phyloP scores from a whole-genome alignment of 352 stramenopile genomes.

The Pythium utonaiense region DNA sequence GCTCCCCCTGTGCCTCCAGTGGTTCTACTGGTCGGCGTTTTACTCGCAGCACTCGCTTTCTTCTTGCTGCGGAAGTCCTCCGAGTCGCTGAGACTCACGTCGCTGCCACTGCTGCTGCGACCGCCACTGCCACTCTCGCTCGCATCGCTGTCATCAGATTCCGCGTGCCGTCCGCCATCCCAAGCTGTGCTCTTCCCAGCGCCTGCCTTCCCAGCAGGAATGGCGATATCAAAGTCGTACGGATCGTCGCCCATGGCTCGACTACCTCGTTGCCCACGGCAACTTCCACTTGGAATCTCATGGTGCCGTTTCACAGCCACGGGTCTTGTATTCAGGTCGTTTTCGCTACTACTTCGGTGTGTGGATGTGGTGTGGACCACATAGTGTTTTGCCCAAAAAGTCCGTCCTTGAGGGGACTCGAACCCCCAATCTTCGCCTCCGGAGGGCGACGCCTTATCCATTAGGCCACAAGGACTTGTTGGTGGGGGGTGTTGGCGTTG shows the following conservation, averaged over 20 bases:
- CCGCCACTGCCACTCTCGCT: neutral
- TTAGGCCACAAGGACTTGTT: slow-evolving; percentile 52
- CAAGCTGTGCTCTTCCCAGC: neutral
- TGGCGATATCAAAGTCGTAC: slow-evolving; percentile 49
- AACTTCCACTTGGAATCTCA: neutral
- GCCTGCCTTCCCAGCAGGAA: slow-evolving; percentile 21
- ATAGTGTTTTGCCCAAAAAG: slow-evolving; percentile 32
- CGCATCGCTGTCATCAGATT: neutral
- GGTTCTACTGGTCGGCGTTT: neutral
- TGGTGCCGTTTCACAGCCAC: slow-evolving; percentile 8
- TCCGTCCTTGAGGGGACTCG: slow-evolving; percentile 63
- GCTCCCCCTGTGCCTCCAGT: neutral
- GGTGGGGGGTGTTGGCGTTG: neutral
- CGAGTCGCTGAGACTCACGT: slow-evolving; percentile 7
- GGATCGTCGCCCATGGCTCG: slow-evolving; percentile 27
- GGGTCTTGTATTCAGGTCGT: neutral
- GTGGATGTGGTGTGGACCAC: slow-evolving; percentile 11
- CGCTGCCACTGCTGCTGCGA: slow-evolving; percentile 3
- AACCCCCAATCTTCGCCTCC: slow-evolving; percentile 69
- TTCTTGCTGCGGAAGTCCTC: slow-evolving; percentile 1
- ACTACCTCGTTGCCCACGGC: no score
- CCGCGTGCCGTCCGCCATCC: neutral
- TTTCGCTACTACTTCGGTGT: neutral
- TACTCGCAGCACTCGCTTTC: neutral
- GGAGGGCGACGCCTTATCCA: slow-evolving; percentile 75